Conservation (phyloP, 2,329 filamentous ascomycete species). For the Lasiodiplodia citricola region DNA sequence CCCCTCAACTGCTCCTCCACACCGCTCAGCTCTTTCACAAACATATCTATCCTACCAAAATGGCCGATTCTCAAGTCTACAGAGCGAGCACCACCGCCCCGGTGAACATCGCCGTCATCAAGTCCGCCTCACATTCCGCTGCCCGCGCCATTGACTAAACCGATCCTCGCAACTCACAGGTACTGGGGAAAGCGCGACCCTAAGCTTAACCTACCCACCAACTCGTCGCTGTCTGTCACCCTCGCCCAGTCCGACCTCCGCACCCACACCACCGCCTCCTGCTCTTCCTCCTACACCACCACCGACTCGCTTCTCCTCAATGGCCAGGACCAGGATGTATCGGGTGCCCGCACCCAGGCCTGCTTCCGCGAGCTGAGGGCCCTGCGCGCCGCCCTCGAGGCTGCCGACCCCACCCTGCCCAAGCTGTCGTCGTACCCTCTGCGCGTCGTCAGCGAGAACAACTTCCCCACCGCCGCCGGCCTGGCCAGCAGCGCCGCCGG, state of each 20-base stretch:
- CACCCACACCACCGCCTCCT: slow-evolving; percentile 94
- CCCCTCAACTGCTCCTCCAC: slow-evolving; percentile 19
- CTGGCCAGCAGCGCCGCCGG: slow-evolving; percentile 72
- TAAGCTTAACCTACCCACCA: slow-evolving; percentile 94
- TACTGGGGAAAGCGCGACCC: slow-evolving; percentile 98
- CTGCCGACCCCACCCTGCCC: slow-evolving; percentile 73
- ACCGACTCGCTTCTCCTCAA: slow-evolving; percentile 83
- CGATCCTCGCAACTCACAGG: slow-evolving; percentile 42
- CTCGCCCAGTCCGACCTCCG: slow-evolving; percentile 92
- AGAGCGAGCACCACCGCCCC: slow-evolving; percentile 95
- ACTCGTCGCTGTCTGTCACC: slow-evolving; percentile 96
- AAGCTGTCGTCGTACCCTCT: slow-evolving; percentile 79
- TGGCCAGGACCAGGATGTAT: slow-evolving; percentile 79
- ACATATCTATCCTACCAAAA: slow-evolving; percentile 31
- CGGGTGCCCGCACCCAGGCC: slow-evolving; percentile 87
- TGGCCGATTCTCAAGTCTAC: slow-evolving; percentile 66
- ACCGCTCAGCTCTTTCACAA: slow-evolving; percentile 6
- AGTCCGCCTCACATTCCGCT: slow-evolving; percentile 59
- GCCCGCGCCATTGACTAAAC: slow-evolving; percentile 27
- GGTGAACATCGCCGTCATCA: slow-evolving; percentile 98
- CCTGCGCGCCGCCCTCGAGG: slow-evolving; percentile 78
- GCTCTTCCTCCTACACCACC: slow-evolving; percentile 72
- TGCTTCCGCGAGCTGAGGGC: slow-evolving; percentile 86
- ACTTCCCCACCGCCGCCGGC: slow-evolving; percentile 97
- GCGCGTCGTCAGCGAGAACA: slow-evolving; percentile 93